Evolutionary conservation across 768 basidiomycete genomes (phyloP).

Genomic region (Rhodotorula paludigena): DNA sequence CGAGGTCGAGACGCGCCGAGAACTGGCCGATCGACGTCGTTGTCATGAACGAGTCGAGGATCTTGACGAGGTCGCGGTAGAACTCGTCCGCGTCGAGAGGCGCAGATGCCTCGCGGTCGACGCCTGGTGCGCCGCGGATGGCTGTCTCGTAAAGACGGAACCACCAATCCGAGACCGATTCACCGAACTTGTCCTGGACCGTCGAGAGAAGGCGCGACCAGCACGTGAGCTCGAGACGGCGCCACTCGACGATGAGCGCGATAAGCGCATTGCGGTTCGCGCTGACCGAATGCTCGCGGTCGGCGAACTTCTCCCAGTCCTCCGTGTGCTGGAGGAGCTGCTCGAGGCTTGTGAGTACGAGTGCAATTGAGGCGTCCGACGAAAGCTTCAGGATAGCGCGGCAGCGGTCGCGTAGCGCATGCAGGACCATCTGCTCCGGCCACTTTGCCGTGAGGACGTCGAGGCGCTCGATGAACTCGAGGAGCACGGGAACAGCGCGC

Average conservation of each 20-base stretch:
- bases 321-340: slow-evolving; percentile 77
- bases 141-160: slow-evolving; percentile 76
- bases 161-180: slow-evolving; percentile 69
- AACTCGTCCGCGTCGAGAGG: slow-evolving; percentile 38
- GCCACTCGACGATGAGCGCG: slow-evolving; percentile 76
- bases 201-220: slow-evolving; percentile 77
- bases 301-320: slow-evolving; percentile 97
- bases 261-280: slow-evolving; percentile 62
- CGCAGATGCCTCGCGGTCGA: slow-evolving; percentile 45
- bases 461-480: slow-evolving; percentile 57
- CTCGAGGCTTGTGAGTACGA: slow-evolving; percentile 74
- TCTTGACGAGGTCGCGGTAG: slow-evolving; percentile 62
- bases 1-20: slow-evolving; percentile 59
- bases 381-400: slow-evolving; percentile 60
- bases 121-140: slow-evolving; percentile 46
- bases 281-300: slow-evolving; percentile 76
- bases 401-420: slow-evolving; percentile 69
- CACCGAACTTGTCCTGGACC: slow-evolving; percentile 54
- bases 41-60: slow-evolving; percentile 73
- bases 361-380: slow-evolving; percentile 69
- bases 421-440: slow-evolving; percentile 98
- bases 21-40: slow-evolving; percentile 81
- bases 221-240: slow-evolving; percentile 77
- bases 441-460: slow-evolving; percentile 64
- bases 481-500: slow-evolving; percentile 58